A percentile compares a stretch with the other conserved stretches of the same genome.
These are phyloP conservation scores for Ensete glaucum DNA, from an alignment of 176 grass and related monocot genomes.

Conservation along the genomic window DNA sequence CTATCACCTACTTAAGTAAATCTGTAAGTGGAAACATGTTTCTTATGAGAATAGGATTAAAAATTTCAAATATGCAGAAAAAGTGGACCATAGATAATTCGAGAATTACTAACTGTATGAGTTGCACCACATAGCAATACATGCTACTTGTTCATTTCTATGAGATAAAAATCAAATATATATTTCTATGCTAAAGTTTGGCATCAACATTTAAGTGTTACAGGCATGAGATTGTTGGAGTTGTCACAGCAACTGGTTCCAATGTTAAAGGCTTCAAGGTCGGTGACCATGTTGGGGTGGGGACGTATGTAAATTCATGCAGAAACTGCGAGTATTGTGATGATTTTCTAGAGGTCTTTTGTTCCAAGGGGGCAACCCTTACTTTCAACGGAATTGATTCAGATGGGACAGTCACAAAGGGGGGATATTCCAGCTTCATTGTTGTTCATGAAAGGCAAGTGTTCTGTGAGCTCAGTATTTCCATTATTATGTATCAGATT, in stretches of 20 bases:
- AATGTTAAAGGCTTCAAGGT: constrained; percentile 43
- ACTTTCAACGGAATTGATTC: constrained; percentile 63
- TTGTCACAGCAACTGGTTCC: constrained; percentile 56
- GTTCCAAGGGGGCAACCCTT: constrained; percentile 15
- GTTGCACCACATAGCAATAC: too few species aligned
- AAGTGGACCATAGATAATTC: too few species aligned
- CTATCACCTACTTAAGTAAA: too few species aligned
- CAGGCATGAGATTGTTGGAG: constrained; percentile 78
- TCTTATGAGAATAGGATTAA: too few species aligned
- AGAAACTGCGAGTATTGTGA: constrained; percentile 47
- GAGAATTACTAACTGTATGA: too few species aligned
- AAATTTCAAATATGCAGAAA: too few species aligned
- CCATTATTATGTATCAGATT: neutral
- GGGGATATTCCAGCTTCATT: constrained; percentile 75
- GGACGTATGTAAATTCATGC: constrained; percentile 64
- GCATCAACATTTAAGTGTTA: neutral
- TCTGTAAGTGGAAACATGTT: too few species aligned
- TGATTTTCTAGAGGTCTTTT: constrained; percentile 42
- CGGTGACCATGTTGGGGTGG: constrained; percentile 58
- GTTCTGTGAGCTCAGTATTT: neutral
- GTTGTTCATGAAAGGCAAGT: constrained; percentile 60
- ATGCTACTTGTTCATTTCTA: neutral
- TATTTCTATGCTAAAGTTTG: too few species aligned
- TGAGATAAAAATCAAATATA: too few species aligned
- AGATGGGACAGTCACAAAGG: constrained; percentile 61